Conservation (phyloP, 352 stramenopile genomes). For the Phytophthora pistaciae region DNA sequence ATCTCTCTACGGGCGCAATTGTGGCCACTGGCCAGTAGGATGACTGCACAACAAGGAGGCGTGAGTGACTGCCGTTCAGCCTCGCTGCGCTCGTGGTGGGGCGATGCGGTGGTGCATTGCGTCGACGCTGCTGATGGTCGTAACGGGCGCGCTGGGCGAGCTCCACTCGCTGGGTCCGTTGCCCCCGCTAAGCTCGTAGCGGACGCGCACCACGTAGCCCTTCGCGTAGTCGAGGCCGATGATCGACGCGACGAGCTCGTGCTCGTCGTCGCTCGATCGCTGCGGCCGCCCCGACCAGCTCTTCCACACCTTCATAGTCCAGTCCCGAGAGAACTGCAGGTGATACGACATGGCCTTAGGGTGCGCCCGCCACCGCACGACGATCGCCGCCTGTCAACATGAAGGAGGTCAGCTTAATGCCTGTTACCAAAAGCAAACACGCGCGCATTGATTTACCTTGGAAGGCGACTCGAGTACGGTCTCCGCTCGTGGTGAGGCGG, state of each 20-base stretch:
- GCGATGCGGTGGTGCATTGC: conserved; percentile 31
- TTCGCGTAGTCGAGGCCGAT: conserved; percentile 79
- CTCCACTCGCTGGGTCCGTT: conserved; percentile 73
- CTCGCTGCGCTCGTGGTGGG: conserved; percentile 26
- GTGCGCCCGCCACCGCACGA: conserved; percentile 66
- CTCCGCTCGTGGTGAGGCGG: conserved; percentile 52
- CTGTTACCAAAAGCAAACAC: not conserved
- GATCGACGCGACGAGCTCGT: conserved; percentile 69
- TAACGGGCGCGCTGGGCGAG: conserved; percentile 48
- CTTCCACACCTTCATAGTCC: conserved; percentile 84
- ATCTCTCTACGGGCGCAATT: not conserved
- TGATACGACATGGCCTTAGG: conserved; percentile 66
- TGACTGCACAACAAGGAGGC: not conserved
- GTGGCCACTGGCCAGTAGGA: not conserved
- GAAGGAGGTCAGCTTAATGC: conserved; percentile 1
- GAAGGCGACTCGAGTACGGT: conserved; percentile 59
- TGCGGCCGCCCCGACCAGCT: conserved; percentile 68
- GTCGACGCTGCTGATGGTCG: conserved; percentile 52
- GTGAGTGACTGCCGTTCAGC: conserved; percentile 4
- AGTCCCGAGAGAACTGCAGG: conserved; percentile 77
- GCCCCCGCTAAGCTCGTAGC: conserved; percentile 65
- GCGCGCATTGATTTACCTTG: conserved; percentile 49
- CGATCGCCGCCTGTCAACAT: conserved; percentile 59
- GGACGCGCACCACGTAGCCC: conserved; percentile 77
- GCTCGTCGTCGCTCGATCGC: conserved; percentile 55